Evolutionary conservation across 208 protist species (phyloP).

Genomic region (Trypanosoma melophagium): DNA sequence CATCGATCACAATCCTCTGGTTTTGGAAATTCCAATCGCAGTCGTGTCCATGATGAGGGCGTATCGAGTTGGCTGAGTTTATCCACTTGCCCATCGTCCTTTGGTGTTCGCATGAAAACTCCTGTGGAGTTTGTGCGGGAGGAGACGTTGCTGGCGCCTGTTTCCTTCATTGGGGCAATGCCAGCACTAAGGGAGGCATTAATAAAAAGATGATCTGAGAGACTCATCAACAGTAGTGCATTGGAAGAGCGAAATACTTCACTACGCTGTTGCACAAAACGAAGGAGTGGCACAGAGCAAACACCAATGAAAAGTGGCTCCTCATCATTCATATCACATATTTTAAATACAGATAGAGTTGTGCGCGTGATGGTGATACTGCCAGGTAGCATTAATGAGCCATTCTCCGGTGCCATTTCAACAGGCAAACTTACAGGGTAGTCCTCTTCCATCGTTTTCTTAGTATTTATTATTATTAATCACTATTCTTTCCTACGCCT

Average conservation of each 20-base stretch:
- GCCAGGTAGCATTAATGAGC: constrained; percentile 37
- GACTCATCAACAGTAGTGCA: constrained; percentile 48
- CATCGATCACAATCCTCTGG: constrained; percentile 40
- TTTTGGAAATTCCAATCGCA: constrained; percentile 51
- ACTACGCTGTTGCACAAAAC: constrained; percentile 53
- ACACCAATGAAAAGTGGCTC: constrained; percentile 67
- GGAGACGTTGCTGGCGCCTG: neutral
- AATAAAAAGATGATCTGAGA: constrained; percentile 61
- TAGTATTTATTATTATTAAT: neutral
- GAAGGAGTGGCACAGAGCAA: constrained; percentile 60
- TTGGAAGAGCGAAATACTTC: constrained; percentile 10
- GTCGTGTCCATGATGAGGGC: constrained; percentile 48
- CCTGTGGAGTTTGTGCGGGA: constrained; percentile 1
- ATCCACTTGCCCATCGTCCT: constrained; percentile 1
- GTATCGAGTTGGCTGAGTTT: constrained; percentile 22
- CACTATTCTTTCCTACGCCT: too few relatives aligned
- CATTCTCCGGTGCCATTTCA: constrained; percentile 53
- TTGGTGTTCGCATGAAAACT: neutral
- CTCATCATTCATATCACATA: constrained; percentile 30
- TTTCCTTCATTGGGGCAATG: constrained; percentile 11
- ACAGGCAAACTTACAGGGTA: constrained; percentile 42
- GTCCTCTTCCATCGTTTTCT: constrained; percentile 25
- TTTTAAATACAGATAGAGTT: constrained; percentile 57
- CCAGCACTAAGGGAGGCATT: constrained; percentile 51
- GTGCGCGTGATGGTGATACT: constrained; percentile 58